Evolutionary conservation across 306 rosid species (phyloP), one percentile per base, ranked within the genome.

Genomic region (Castanospermum australe): DNA sequence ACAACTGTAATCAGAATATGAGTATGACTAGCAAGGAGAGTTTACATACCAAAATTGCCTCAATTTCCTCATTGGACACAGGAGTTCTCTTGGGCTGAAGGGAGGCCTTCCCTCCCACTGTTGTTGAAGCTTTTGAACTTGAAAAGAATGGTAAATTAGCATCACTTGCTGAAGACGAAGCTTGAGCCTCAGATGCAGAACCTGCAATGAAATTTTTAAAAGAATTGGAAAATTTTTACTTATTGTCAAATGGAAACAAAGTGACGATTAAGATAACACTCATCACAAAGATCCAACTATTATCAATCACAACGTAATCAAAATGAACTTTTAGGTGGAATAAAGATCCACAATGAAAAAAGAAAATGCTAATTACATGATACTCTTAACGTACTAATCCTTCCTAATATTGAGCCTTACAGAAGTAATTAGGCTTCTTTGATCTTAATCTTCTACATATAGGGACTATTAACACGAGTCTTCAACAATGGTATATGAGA

Each of bases 71-170:
- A 1, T 91, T 81, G 71, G 97, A 83, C 18, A 94, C 69, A 0
- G 95, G 99, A 71, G 93, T 92, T 90, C 99, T 89, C 81, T 88
- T 88, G 47, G 97, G 99, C 77, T 94, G 99, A 84, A 84, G 90
- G 80, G 99, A 94, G 73, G 99, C 97, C 79, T 94, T 91, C 81
- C 99, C 99, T 67, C 94, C 99, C 18, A 85, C 18, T 13, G 90
- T 64, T 73, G 82, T 15, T 8, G 88, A 62, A 60, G 73, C 87
- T 32, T 85, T 86, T 42, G 91, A 86, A 71, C 88, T 44, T 1
- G 94, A 85, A 79, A 88, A 87, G 87, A 85, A 87, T 13, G 84
- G 3, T 60, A 76, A 52, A 75, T n/a, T 79, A 42, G 82, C 85
- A 79, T 73, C 76, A 24, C 74, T 81, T 77, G 74, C 83, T 12